phyloP scores from a whole-genome alignment of 441 rosid genomes.

The Populus hybrid region DNA sequence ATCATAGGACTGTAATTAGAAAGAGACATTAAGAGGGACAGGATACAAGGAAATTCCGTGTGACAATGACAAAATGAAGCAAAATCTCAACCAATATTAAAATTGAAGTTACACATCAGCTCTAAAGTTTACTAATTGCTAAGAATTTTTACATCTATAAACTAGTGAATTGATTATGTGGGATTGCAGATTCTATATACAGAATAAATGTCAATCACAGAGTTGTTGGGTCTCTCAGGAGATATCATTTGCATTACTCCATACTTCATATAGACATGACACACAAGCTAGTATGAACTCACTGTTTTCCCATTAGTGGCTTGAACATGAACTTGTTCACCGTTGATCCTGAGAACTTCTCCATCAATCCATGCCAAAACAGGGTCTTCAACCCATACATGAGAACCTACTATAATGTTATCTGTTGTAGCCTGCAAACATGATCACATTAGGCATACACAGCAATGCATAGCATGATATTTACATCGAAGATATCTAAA shows the following conservation, averaged over 20 bases:
- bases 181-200: slow-evolving; percentile 10
- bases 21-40: background rate
- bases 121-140: background rate
- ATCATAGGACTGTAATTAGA: slow-evolving; percentile 1
- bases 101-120: slow-evolving; percentile 9
- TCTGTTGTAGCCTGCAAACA: slow-evolving; percentile 70
- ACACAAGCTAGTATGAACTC: slow-evolving; percentile 36
- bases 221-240: background rate
- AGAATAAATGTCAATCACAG: slow-evolving; percentile 13
- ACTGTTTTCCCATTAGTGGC: slow-evolving; percentile 69
- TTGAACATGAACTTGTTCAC: slow-evolving; percentile 72
- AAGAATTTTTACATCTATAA: background rate
- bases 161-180: background rate
- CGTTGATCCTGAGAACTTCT: slow-evolving; percentile 76
- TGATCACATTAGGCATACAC: slow-evolving; percentile 14
- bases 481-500: background rate
- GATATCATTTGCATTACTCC: slow-evolving; percentile 1
- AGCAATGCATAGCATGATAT: background rate
- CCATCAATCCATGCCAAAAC: slow-evolving; percentile 93
- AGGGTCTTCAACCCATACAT: slow-evolving; percentile 97
- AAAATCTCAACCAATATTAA: slow-evolving; percentile 13
- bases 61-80: slow-evolving; percentile 22
- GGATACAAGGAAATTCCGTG: background rate
- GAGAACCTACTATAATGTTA: slow-evolving; percentile 95
- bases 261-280: background rate